These are phyloP conservation scores for Priceomyces fermenticarens DNA, from an alignment of 805 yeast genomes.

Conservation along the genomic window DNA sequence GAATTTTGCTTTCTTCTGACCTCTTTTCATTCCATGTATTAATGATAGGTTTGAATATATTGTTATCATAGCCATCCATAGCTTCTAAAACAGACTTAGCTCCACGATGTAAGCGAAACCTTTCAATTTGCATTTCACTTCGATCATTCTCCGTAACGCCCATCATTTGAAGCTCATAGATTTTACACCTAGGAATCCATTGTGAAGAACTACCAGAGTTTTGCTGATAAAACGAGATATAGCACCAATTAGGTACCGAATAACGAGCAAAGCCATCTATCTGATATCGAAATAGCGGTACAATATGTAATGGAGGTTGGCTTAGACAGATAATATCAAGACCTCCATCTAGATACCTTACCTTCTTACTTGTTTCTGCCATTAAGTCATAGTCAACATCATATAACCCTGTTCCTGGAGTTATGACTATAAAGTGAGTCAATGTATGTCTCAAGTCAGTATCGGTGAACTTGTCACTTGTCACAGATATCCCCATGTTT, in stretches of 20 bases:
- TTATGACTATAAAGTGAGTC: constrained; percentile 81
- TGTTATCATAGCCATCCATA: constrained; percentile 67
- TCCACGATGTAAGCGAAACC: constrained; percentile 39
- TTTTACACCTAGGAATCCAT: constrained; percentile 94
- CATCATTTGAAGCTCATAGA: constrained; percentile 97
- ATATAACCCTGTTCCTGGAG: constrained; percentile 91
- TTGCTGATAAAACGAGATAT: constrained; percentile 85
- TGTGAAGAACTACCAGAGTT: constrained; percentile 41
- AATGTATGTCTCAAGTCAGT: constrained; percentile 87
- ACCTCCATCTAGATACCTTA: constrained; percentile 77
- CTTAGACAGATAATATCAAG: constrained; percentile 86
- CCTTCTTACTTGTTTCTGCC: constrained; percentile 68
- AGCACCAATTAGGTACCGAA: constrained; percentile 94
- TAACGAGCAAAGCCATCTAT: constrained; percentile 51
- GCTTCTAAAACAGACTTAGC: constrained; percentile 49
- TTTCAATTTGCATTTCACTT: constrained; percentile 62
- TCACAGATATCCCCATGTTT: constrained; percentile 74
- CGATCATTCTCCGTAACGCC: constrained; percentile 92
- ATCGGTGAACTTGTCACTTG: constrained; percentile 74
- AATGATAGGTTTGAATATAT: constrained; percentile 41
- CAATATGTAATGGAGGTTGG: constrained; percentile 87
- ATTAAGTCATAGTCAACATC: constrained; percentile 85
- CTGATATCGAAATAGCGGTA: constrained; percentile 79
- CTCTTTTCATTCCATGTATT: background rate
- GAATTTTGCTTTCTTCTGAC: constrained; percentile 2